phyloP scores from a whole-genome alignment of 2,329 filamentous ascomycete species.

The Malbranchea zuffiana region DNA sequence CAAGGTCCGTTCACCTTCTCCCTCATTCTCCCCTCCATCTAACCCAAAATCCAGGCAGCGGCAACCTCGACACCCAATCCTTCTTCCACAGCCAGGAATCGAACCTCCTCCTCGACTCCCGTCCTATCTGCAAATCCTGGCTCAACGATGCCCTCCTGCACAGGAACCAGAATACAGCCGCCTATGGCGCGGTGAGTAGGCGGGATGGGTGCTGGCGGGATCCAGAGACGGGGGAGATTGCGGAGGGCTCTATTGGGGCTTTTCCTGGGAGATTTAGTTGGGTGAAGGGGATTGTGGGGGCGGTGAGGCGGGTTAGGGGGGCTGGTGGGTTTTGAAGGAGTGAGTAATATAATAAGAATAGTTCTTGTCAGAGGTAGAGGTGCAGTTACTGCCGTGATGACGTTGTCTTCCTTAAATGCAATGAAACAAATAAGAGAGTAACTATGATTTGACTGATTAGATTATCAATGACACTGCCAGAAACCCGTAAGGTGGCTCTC shows the following conservation, averaged over 20 bases:
- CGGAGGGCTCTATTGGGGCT: slow-evolving; percentile 41
- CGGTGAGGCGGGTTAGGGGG: slow-evolving; percentile 48
- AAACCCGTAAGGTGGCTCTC: too few species aligned
- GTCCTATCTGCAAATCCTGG: slow-evolving; percentile 51
- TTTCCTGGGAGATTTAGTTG: slow-evolving; percentile 48
- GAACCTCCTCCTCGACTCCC: slow-evolving; percentile 62
- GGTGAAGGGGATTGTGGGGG: slow-evolving; percentile 48
- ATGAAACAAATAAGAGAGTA: too few species aligned
- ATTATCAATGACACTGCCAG: too few species aligned
- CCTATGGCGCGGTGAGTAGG: slow-evolving; percentile 44
- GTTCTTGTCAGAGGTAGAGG: too few species aligned
- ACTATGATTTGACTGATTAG: too few species aligned
- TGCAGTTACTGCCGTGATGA: too few species aligned
- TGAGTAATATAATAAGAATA: slow-evolving; percentile 1
- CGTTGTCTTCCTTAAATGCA: too few species aligned
- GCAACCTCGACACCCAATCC: slow-evolving; percentile 70
- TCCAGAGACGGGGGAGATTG: slow-evolving; percentile 34
- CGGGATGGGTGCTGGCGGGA: slow-evolving; percentile 56
- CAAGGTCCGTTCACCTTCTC: slow-evolving; percentile 35
- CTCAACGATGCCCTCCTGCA: slow-evolving; percentile 48
- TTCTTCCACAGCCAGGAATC: slow-evolving; percentile 72
- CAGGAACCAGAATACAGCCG: slow-evolving; percentile 56
- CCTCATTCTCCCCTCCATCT: background rate
- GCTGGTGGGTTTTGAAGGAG: slow-evolving; percentile 41
- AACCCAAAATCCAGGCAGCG: slow-evolving; percentile 40